phyloP scores from a whole-genome alignment of 2,329 filamentous ascomycete genomes.

The Bipolaris oryzae region DNA sequence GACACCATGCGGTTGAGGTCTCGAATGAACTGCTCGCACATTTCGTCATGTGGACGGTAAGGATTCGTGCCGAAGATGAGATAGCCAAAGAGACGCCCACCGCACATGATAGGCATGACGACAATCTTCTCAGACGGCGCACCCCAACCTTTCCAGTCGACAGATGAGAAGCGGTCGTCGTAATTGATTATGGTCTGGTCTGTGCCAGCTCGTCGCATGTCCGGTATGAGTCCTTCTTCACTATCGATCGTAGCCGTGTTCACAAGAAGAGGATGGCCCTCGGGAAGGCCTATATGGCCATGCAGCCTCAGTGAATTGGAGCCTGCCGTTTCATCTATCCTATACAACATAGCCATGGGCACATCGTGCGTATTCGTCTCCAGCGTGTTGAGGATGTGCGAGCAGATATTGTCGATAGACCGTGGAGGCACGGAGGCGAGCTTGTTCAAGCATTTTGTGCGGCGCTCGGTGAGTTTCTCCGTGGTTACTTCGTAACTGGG shows the following conservation, averaged over 20 bases:
- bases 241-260: constrained; percentile 30
- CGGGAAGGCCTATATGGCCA: constrained; percentile 37
- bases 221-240: constrained; percentile 35
- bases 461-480: constrained; percentile 40
- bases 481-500: constrained; percentile 40
- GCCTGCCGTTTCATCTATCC: constrained; percentile 19
- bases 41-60: constrained; percentile 39
- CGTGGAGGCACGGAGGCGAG: constrained; percentile 37
- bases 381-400: constrained; percentile 39
- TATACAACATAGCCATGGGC: constrained; percentile 41
- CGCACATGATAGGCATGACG: constrained; percentile 35
- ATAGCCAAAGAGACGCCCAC: constrained; percentile 33
- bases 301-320: constrained; percentile 26
- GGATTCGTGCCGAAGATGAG: constrained; percentile 47
- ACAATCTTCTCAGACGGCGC: constrained; percentile 33
- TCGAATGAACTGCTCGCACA: constrained; percentile 41
- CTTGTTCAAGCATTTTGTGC: constrained; percentile 40
- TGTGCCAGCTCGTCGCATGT: constrained; percentile 34
- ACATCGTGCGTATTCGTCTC: constrained; percentile 37
- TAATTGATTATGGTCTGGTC: constrained; percentile 30
- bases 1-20: constrained; percentile 43
- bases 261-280: constrained; percentile 35
- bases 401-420: constrained; percentile 26
- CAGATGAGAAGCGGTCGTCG: constrained; percentile 39
- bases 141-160: constrained; percentile 39